Conservation (phyloP, 1,139 yeast species). For the Yamadazyma dendronema region DNA sequence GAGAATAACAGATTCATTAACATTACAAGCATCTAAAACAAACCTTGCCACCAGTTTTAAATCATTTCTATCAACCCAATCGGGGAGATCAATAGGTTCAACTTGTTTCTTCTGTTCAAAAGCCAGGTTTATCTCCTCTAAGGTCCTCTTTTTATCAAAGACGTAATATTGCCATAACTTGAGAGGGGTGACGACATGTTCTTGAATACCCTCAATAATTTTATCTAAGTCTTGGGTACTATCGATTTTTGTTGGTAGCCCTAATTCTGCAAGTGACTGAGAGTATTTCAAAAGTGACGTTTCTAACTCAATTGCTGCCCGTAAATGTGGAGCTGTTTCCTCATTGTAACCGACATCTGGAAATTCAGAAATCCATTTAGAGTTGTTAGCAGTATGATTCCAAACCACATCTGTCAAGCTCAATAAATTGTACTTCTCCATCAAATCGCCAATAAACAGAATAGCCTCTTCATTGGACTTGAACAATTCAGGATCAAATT, state of each 20-base stretch:
- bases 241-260: slow-evolving; percentile 57
- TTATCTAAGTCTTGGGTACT: slow-evolving; percentile 52
- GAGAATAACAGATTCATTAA: slow-evolving; percentile 21
- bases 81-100: slow-evolving; percentile 30
- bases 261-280: slow-evolving; percentile 46
- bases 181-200: slow-evolving; percentile 63
- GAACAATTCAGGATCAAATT: slow-evolving; percentile 69
- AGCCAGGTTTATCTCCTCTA: slow-evolving; percentile 17
- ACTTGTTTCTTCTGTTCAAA: slow-evolving; percentile 3
- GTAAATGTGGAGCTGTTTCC: slow-evolving; percentile 85
- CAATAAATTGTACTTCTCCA: slow-evolving; percentile 58
- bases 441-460: slow-evolving; percentile 34
- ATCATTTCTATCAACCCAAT: slow-evolving; percentile 28
- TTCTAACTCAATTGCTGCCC: slow-evolving; percentile 83
- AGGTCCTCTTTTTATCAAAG: slow-evolving; percentile 47
- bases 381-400: slow-evolving; percentile 92
- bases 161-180: slow-evolving; percentile 89
- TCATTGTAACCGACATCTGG: slow-evolving; percentile 91
- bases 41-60: slow-evolving; percentile 50
- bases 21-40: slow-evolving; percentile 42
- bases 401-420: slow-evolving; percentile 89
- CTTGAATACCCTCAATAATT: slow-evolving; percentile 64
- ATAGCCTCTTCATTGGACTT: slow-evolving; percentile 34
- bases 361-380: slow-evolving; percentile 77
- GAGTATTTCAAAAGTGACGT: slow-evolving; percentile 65